Base-by-base conservation (phyloP, 2,329 filamentous ascomycete genomes). In the Metarhizium anisopliae region DNA sequence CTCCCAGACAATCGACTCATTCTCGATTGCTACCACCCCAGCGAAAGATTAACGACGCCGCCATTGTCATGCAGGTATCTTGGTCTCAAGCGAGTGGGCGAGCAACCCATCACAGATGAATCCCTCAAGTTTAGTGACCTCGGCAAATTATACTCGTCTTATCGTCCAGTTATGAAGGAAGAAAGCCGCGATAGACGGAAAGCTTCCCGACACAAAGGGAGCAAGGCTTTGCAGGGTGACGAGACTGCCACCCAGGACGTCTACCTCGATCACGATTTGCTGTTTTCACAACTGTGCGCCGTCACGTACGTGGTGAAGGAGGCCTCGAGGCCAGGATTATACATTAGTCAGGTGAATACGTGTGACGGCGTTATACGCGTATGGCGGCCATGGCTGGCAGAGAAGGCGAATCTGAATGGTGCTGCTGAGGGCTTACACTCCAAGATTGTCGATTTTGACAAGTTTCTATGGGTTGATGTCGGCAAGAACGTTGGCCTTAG, bases 1-100 rank as follows among this genome's bases (percentile, higher is more conserved):
- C 58, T 66, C 8, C 64, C 68, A 4, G 60, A 63, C 2, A 63
- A 89, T 64, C 81, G 84, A 54, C 71, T 94, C 43, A 82, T 92
- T 42, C 80, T 95, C 47, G 88, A 93, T 72, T 90, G 87, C 67
- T 92, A 87, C 65, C 88, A 87, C 60, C 89, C 89, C 0, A 82
- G 77, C 59, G 83, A 80, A 29, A 86, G 85, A 68, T 75, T 87
- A 52, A 84, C 80, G 5, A 85, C 87, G 20, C 86, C 88, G 0
- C 84, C 84, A 55, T 77, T 90, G 13, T 68, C 69, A 65, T 92
- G 89, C 69, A 76, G 82, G 49, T 86, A 86, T 59, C 73, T 85
- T 11, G 82, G 80, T 35, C 90, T 85, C 2, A 75, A 60, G 6
- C 36, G 56, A 1, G 54, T 51, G 16, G 60, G 63, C 3, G 60